phyloP scores from a whole-genome alignment of 176 grass and related monocot genomes.

The Pharus latifolius region DNA sequence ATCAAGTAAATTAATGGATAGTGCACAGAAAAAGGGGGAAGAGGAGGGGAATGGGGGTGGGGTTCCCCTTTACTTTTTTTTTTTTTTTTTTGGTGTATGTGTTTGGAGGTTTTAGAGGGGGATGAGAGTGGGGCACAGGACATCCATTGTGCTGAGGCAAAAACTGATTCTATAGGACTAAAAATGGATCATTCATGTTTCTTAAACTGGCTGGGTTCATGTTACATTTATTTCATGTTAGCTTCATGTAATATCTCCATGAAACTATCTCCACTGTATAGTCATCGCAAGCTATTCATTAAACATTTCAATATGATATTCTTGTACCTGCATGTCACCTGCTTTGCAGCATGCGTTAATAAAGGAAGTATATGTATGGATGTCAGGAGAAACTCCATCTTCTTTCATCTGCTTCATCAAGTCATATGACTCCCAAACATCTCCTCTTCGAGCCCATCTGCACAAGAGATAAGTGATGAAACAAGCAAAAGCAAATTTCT shows the following conservation, averaged over 20 bases:
- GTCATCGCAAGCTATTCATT: slow-evolving; percentile 2
- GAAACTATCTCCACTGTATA: neutral
- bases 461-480: slow-evolving; percentile 14
- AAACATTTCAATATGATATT: neutral
- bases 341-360: slow-evolving; percentile 95
- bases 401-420: slow-evolving; percentile 95
- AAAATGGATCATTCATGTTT: too few relatives aligned
- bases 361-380: slow-evolving; percentile 94
- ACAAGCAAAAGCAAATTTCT: neutral
- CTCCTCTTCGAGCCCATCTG: slow-evolving; percentile 94
- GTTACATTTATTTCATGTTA: neutral
- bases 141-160: neutral
- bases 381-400: slow-evolving; percentile 80
- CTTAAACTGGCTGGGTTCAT: too few relatives aligned
- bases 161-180: neutral
- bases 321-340: slow-evolving; percentile 78
- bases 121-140: too few relatives aligned
- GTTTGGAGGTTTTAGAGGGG: too few relatives aligned
- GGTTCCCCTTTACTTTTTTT: too few relatives aligned
- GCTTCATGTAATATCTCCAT: neutral
- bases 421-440: slow-evolving; percentile 97
- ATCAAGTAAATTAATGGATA: neutral
- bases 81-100: too few relatives aligned
- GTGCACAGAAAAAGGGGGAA: neutral
- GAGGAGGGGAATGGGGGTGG: too few relatives aligned